A percentile compares a stretch with the other conserved stretches of the same genome.
phyloP scores from a whole-genome alignment of 1,284 basidiomycete genomes.

The Tetrapyrgos nigripes region DNA sequence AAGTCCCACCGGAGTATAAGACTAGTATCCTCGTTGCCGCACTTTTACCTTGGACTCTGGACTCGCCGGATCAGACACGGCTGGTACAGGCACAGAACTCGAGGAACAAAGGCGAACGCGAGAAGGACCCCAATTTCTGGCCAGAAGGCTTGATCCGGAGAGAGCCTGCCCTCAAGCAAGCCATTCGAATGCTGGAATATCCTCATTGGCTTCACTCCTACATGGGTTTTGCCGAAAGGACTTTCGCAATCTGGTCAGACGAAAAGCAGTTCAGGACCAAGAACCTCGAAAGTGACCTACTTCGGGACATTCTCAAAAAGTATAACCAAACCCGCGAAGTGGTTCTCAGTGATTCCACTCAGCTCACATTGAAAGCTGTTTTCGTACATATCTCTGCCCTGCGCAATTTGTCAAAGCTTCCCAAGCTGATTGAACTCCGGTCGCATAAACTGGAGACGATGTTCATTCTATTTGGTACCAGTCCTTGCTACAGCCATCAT shows the following conservation, averaged over 20 bases:
- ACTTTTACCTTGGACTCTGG: conserved; percentile 53
- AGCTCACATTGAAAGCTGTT: conserved; percentile 52
- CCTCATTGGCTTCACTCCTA: conserved; percentile 49
- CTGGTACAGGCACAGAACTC: neutral
- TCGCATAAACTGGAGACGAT: conserved; percentile 49
- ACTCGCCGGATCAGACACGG: neutral
- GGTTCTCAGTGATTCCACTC: conserved; percentile 40
- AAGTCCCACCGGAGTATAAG: neutral
- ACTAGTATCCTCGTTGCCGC: conserved; percentile 43
- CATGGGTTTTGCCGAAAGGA: conserved; percentile 38
- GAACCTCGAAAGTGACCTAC: conserved; percentile 47
- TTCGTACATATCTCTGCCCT: conserved; percentile 73
- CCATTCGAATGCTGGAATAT: conserved; percentile 52
- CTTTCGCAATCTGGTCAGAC: conserved; percentile 41
- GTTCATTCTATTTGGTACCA: conserved; percentile 70
- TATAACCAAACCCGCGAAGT: conserved; percentile 26
- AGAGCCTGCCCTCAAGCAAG: conserved; percentile 26
- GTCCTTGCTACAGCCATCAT: conserved; percentile 13
- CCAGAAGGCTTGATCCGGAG: neutral
- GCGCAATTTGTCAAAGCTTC: conserved; percentile 50
- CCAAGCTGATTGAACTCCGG: conserved; percentile 52
- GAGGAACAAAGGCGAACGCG: neutral
- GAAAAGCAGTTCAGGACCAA: neutral
- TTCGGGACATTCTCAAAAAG: conserved; percentile 52
- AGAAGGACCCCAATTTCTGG: conserved; percentile 2